A percentile compares a stretch with the other conserved stretches of the same genome.
phyloP scores from a whole-genome alignment of 495 filamentous ascomycete genomes.

The Xylaria intraflava region DNA sequence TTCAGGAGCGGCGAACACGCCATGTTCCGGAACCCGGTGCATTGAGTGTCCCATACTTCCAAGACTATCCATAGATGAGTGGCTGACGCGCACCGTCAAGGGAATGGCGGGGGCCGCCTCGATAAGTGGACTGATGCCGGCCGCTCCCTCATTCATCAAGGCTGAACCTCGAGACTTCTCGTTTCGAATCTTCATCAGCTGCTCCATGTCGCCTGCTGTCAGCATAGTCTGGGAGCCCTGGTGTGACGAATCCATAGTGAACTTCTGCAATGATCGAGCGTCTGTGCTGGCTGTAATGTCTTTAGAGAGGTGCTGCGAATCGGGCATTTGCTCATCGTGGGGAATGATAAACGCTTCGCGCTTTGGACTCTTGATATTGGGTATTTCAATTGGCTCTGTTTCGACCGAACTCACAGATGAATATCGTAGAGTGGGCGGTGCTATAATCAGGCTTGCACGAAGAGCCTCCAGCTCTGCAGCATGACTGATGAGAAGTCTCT shows the following conservation, averaged over 20 bases:
- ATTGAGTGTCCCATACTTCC: constrained; percentile 33
- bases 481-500: constrained; percentile 16
- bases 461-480: constrained; percentile 23
- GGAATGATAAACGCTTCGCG: constrained; percentile 45
- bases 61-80: constrained; percentile 32
- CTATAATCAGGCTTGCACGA: constrained; percentile 11
- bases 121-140: constrained; percentile 10
- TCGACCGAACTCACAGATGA: constrained; percentile 44
- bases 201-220: constrained; percentile 66
- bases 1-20: constrained; percentile 18
- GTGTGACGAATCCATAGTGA: constrained; percentile 44
- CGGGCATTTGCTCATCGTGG: constrained; percentile 32
- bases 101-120: constrained; percentile 18
- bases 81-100: constrained; percentile 28
- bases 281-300: constrained; percentile 35
- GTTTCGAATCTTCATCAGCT: constrained; percentile 44
- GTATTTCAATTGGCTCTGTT: constrained; percentile 42
- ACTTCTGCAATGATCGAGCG: constrained; percentile 29
- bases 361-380: constrained; percentile 36
- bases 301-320: constrained; percentile 37
- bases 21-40: constrained; percentile 23
- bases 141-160: constrained; percentile 13
- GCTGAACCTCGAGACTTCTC: constrained; percentile 5
- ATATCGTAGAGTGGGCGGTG: constrained; percentile 31
- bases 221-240: constrained; percentile 68